phyloP scores from a whole-genome alignment of 352 stramenopile genomes.

The Phytophthora agathidicida region DNA sequence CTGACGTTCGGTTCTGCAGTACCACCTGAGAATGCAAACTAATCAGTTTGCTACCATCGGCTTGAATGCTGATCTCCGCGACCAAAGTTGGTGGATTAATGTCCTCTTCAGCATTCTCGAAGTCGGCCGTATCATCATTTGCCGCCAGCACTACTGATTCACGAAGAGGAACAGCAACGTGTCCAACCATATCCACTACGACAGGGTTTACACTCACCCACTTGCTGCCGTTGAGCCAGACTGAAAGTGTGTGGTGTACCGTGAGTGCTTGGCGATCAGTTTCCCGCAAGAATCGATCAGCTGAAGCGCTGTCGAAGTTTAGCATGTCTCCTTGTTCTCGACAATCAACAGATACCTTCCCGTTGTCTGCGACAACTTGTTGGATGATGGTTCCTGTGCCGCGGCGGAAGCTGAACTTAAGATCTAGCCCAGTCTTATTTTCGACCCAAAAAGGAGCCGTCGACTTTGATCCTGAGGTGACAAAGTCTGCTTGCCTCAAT shows the following conservation, averaged over 20 bases:
- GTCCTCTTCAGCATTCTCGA: conserved; percentile 59
- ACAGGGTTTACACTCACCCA: conserved; percentile 89
- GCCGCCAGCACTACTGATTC: conserved; percentile 39
- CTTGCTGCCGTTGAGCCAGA: conserved; percentile 86
- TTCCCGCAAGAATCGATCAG: conserved; percentile 78
- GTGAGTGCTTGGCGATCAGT: conserved; percentile 76
- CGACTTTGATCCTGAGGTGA: conserved; percentile 86
- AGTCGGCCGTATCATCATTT: conserved; percentile 37
- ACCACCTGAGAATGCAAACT: conserved; percentile 89
- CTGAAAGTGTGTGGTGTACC: conserved; percentile 88
- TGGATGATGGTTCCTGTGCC: conserved; percentile 83
- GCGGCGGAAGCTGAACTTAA: conserved; percentile 90
- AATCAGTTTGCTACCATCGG: conserved; percentile 89
- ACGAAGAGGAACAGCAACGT: conserved; percentile 81
- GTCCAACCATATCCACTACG: conserved; percentile 87
- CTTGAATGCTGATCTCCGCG: conserved; percentile 87
- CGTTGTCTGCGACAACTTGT: conserved; percentile 66
- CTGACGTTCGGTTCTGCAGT: conserved; percentile 85
- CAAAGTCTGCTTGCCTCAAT: conserved; percentile 84
- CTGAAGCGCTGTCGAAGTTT: conserved; percentile 85
- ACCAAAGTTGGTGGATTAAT: conserved; percentile 75
- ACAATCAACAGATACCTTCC: conserved; percentile 84
- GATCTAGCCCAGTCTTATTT: conserved; percentile 81
- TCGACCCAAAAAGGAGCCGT: conserved; percentile 91
- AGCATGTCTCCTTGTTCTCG: conserved; percentile 86